Percentiles rank a stretch among this genome's conserved stretches.
phyloP scores from a whole-genome alignment of 768 basidiomycete genomes.

The Epithele typhae region DNA sequence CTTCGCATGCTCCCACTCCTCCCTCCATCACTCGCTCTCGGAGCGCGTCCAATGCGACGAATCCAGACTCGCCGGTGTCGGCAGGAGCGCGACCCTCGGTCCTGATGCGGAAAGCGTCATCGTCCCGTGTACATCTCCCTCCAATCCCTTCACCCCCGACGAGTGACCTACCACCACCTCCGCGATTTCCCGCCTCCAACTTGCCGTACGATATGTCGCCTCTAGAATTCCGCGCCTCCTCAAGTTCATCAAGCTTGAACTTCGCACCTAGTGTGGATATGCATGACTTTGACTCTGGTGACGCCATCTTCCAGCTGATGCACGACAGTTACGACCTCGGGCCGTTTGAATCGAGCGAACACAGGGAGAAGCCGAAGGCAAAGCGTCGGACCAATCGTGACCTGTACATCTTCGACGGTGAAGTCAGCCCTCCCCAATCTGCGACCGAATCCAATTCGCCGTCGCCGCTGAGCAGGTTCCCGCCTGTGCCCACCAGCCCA shows the following conservation, averaged over 20 bases:
- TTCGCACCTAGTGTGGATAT: slow-evolving; percentile 22
- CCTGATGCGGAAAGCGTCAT: slow-evolving; percentile 24
- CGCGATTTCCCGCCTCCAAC: slow-evolving; percentile 6
- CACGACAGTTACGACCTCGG: slow-evolving; percentile 12
- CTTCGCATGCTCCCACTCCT: slow-evolving; percentile 12
- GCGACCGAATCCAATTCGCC: slow-evolving; percentile 1
- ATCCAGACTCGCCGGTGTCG: slow-evolving; percentile 10
- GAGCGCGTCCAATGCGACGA: slow-evolving; percentile 9
- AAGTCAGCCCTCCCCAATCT: slow-evolving; percentile 9
- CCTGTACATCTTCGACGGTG: slow-evolving; percentile 11
- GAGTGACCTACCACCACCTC: slow-evolving; percentile 21
- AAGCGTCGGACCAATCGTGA: slow-evolving; percentile 7
- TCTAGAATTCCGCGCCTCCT: slow-evolving; percentile 20
- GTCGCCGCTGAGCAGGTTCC: slow-evolving; percentile 13
- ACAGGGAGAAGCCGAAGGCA: background rate
- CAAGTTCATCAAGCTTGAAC: slow-evolving; percentile 23
- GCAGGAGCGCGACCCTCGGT: slow-evolving; percentile 19
- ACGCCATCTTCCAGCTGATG: slow-evolving; percentile 19
- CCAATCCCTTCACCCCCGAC: slow-evolving; percentile 23
- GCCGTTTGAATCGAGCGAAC: slow-evolving; percentile 8
- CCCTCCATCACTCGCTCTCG: slow-evolving; percentile 14
- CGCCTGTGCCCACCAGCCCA: slow-evolving; percentile 9
- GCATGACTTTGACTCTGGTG: slow-evolving; percentile 14
- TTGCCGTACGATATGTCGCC: slow-evolving; percentile 14
- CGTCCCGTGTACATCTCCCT: slow-evolving; percentile 15